Base-by-base conservation (phyloP, 1,284 basidiomycete genomes). In the Rhodotorula mucilaginosa region DNA sequence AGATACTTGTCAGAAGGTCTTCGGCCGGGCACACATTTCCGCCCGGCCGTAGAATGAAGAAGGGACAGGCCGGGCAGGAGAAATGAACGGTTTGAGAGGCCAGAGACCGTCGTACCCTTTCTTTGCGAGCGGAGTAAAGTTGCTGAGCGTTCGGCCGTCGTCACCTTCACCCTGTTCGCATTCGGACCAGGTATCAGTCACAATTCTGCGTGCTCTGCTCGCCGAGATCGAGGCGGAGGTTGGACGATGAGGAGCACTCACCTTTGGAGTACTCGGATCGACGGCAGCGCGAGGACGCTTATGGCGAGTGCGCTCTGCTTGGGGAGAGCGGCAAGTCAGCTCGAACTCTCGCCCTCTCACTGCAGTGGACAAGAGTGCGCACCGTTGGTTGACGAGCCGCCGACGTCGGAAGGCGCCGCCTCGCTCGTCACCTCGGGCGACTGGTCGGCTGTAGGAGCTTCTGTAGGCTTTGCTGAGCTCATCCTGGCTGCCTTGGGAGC, bases 111-210 rank as follows among this genome's bases (percentile, higher is more conserved):
- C 52, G 56, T 6, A 76, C 74, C 72, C 68, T 59, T 76, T 72
- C 70, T 76, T 76, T 19, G 74, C 74, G n/a, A 70, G 51, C 7
- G 74, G 74, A 1, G 74, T 76, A 44, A 64, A 23, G 18, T 70
- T 59, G 5, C 63, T 58, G 19, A 67, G 29, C 1, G 58, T 61
- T 26, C 65, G 69, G 26, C 57, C 7, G 44, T 72, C 71, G n/a
- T 67, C 70, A 4, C 60, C 71, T 15, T 76, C 74, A 13, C 72
- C 68, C 74, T 76, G 59, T 26, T 12, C 16, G 26, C 31, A 5
- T 18, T 15, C 57, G 7, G 18, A 21, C 29, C 18, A 23, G 13
- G 10, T 3, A 8, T 23, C 29, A 49, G 23, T 34, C n/a, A 34
- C 61, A 29, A 52, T n/a, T 34, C n/a, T 19, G 19, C 29, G 39